Evolutionary conservation across 1,139 yeast species (phyloP).

Genomic region (Saccharomyces hybrid): DNA sequence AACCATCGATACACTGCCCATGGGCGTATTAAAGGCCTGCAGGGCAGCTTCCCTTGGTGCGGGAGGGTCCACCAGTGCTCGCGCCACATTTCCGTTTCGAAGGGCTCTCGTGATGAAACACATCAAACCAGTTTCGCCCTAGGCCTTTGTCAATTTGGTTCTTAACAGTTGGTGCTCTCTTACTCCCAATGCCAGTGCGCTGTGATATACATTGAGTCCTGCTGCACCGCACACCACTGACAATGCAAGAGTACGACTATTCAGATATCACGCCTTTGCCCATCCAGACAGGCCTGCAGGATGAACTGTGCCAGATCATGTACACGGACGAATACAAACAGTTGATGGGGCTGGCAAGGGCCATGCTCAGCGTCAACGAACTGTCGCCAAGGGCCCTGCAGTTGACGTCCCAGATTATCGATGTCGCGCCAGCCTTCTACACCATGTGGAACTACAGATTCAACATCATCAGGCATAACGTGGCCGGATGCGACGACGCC

Average conservation of each 20-base stretch:
- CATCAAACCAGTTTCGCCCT: background rate
- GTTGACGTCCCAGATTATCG: slow-evolving; percentile 57
- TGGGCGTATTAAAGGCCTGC: background rate
- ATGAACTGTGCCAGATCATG: slow-evolving; percentile 61
- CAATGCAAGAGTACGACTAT: background rate
- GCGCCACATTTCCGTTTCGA: background rate
- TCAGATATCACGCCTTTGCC: slow-evolving; percentile 12
- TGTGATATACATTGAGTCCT: background rate
- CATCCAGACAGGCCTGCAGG: slow-evolving; percentile 34
- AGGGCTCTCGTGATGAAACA: background rate
- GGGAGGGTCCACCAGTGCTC: background rate
- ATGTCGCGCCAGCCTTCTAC: slow-evolving; percentile 79
- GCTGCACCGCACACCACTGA: slow-evolving; percentile 3
- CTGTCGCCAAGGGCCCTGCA: slow-evolving; percentile 63
- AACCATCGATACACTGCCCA: background rate
- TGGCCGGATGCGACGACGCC: slow-evolving; percentile 33
- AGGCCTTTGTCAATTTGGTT: background rate
- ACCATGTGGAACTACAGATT: slow-evolving; percentile 82
- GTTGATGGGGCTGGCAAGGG: slow-evolving; percentile 56
- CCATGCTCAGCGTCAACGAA: slow-evolving; percentile 55
- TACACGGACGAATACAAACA: slow-evolving; percentile 64
- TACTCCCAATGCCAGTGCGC: too few relatives aligned
- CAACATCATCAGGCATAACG: slow-evolving; percentile 40
- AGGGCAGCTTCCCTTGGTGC: too few relatives aligned
- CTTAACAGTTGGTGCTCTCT: background rate